phyloP scores from a whole-genome alignment of 2,329 filamentous ascomycete genomes.

The Hypoxylon sp. region DNA sequence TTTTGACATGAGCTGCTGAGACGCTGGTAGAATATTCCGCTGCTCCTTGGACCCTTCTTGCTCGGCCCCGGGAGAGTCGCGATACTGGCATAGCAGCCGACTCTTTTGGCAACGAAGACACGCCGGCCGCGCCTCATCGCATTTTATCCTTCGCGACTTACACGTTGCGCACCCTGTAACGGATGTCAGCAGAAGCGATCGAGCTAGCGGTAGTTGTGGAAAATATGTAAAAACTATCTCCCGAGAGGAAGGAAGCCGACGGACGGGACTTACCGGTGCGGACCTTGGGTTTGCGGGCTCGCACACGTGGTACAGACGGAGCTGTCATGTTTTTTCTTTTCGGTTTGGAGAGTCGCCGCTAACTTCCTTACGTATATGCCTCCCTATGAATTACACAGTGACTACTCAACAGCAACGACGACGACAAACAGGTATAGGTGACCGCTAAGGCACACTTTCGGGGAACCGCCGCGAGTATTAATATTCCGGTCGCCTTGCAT shows the following conservation, averaged over 20 bases:
- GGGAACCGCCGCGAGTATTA: not conserved
- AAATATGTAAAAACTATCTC: not conserved
- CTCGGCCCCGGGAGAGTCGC: slow-evolving; percentile 6
- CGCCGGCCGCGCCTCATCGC: slow-evolving; percentile 34
- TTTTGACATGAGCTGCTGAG: not conserved
- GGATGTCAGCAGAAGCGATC: slow-evolving; percentile 8
- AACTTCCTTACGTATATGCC: too few species aligned
- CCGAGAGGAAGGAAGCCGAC: not conserved
- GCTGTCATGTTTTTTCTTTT: slow-evolving; percentile 35
- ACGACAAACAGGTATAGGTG: not conserved
- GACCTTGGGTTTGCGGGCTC: slow-evolving; percentile 36
- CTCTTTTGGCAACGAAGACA: slow-evolving; percentile 35
- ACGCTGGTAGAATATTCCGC: slow-evolving; percentile 11
- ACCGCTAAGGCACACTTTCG: not conserved
- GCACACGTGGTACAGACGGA: slow-evolving; percentile 33
- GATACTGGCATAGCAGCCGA: slow-evolving; percentile 31
- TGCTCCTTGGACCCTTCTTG: slow-evolving; percentile 5
- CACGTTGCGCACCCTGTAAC: slow-evolving; percentile 34
- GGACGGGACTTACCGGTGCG: slow-evolving; percentile 34
- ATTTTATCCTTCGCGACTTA: slow-evolving; percentile 39
- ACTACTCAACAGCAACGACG: not conserved
- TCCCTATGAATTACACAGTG: too few species aligned
- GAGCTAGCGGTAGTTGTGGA: not conserved
- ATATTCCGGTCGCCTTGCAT: not conserved
- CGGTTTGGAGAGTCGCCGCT: too few species aligned